These are phyloP conservation scores for Knoxdaviesia proteae DNA, from an alignment of 2,329 filamentous ascomycete genomes.

Conservation along the genomic window DNA sequence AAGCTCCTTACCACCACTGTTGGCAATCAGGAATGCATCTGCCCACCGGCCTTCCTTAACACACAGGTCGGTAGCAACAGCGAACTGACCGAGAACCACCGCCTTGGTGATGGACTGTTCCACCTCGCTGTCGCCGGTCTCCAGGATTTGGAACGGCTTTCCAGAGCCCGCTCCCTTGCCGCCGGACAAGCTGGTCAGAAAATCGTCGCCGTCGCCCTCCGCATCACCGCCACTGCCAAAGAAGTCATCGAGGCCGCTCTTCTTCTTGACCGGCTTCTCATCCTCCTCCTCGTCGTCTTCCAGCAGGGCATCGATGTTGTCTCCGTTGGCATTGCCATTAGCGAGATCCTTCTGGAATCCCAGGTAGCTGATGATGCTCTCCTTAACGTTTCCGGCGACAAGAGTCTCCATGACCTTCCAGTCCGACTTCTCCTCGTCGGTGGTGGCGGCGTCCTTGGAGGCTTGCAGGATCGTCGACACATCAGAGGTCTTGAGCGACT, in stretches of 20 bases:
- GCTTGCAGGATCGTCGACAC: conserved; percentile 59
- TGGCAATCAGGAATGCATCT: conserved; percentile 94
- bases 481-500: conserved; percentile 57
- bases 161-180: conserved; percentile 86
- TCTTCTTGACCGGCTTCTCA: conserved; percentile 24
- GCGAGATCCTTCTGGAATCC: conserved; percentile 49
- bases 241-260: conserved; percentile 53
- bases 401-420: conserved; percentile 89
- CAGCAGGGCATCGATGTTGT: conserved; percentile 7
- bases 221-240: conserved; percentile 45
- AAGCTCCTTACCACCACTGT: conserved; percentile 82
- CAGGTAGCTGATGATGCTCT: conserved; percentile 70
- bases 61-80: conserved; percentile 73
- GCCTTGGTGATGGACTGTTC: conserved; percentile 77
- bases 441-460: conserved; percentile 53
- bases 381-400: conserved; percentile 65
- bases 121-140: conserved; percentile 60
- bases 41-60: conserved; percentile 77
- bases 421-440: conserved; percentile 83
- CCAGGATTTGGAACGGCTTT: conserved; percentile 80
- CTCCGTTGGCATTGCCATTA: conserved; percentile 13
- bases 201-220: conserved; percentile 62
- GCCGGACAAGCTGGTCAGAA: conserved; percentile 64
- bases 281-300: conserved; percentile 12
- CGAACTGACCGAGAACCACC: conserved; percentile 76